Base-by-base conservation (phyloP, 192 early-diverging fungal species). In the Funneliformis mosseae region DNA sequence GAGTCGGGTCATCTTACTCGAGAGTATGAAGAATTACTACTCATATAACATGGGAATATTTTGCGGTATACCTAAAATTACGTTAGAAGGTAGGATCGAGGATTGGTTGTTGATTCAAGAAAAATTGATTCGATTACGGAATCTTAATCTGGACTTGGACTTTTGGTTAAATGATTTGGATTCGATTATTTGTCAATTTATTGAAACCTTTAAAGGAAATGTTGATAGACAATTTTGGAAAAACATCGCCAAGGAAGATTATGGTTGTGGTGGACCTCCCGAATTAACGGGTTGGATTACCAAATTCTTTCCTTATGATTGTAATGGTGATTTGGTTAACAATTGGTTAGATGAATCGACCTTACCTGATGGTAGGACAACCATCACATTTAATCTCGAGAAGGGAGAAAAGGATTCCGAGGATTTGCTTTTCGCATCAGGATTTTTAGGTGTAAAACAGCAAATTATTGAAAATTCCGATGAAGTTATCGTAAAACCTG, bases 171-270 rank as follows among this genome's bases (percentile, higher is more conserved):
- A 62, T 46, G 10, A 12, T 38, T 16, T 78, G 12, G 77, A 78
- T 21, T 23, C n/a, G 7, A 28, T 78, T 11, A 27, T 78, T 11
- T n/a, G 2, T 12, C 74, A 78, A 63, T 70, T 78, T 18, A 45
- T 78, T 48, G 77, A 42, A 33, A 78, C 77, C 4, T 78, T 75
- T 70, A 23, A 39, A 28, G 77, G 77, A 38, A 27, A 68, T 5
- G 42, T 70, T 45, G 77, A 78, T 45, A 14, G 21, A 78, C 71
- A 70, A 50, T 78, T 78, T 70, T 78, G 77, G 77, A 74, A 74
- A 74, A 23, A 11, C 27, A 74, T 74, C 14, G 43, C 73, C 28
- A 74, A 11, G 33, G 48, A 59, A 74, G 73, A 59, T 28, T 74
- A 74, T 59, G 73, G 46, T 8, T 74, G 46, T 59, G 73, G 73